Evolutionary conservation across 352 stramenopile species (phyloP), one percentile per base, ranked within the genome.

Genomic region (Phytopythium vexans): DNA sequence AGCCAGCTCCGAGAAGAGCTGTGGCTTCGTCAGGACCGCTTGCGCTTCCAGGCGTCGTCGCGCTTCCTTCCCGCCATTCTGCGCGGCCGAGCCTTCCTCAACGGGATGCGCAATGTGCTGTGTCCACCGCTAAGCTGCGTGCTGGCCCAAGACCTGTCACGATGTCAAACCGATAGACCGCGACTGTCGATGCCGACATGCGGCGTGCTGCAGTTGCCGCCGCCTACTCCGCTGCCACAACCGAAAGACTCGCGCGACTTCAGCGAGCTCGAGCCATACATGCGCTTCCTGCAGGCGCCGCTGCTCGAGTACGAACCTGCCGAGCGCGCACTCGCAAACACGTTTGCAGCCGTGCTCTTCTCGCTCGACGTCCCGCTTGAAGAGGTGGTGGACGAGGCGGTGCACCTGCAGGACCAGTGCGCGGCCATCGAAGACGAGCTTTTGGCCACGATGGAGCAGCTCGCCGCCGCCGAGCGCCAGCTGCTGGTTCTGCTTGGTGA

Each of bases 261-360:
- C 0, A 74, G 79, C 3, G 71, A 87, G 9, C 70, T 81, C 32
- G 66, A 74, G 12, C 52, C 66, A 0, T 90, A 88, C 35, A 72
- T 62, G 7, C 67, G 69, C 1, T 74, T 72, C 37, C 51, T 90
- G 6, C 58, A 84, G 36, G 70, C 72, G 3, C 54, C 74, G 6
- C 79, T 72, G 10, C 58, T 88, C 0, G 61, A 90, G 16, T 62
- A 76, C 31, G 73, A 84, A 4, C 47, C 51, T 5, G 73, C 66
- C 32, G 77, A 90, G 44, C 52, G 61, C 8, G 52, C 56, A 1
- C 52, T 88, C 0, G 69, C 88, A 0, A 74, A 74, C 6, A 86
- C 55, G 31, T 90, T 87, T 32, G 79, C 81, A 0, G 77, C 77
- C 4, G 55, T 88, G 37, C 52, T 90, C 1, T 88, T 75, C 39